Evolutionary conservation across 179 eudicot species (phyloP), one percentile per base, ranked within the genome.

Genomic region (Amaranthus tricolor): DNA sequence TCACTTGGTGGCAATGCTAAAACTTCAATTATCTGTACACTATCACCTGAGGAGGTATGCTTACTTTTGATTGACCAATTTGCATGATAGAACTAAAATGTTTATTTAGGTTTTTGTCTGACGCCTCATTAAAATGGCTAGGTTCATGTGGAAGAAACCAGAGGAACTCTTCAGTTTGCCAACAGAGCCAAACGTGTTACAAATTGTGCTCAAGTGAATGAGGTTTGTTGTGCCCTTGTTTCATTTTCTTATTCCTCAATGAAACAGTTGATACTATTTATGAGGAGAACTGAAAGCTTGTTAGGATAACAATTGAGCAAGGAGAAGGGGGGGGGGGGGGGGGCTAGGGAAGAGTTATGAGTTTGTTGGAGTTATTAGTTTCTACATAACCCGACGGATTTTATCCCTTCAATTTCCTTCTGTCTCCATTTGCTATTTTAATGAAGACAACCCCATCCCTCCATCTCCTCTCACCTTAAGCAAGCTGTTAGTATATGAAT

Each of bases 1-100:
- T 94, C 99, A 75, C 92, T 95, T 66, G 99, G 99, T 72, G 99
- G 99, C 72, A 95, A 95, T 91, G 99, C 97, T 24, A 95, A 95
- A 85, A 95, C 97, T 57, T 90, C 97, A 77, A 94, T 94, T 62
- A 94, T 94, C 69, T 94, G 98, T 78, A 94, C 98, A n/a, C 83
- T 92, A 56, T 94, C 97, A 71, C 98, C 97, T 49, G 97, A 92
- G 80, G 97, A 94, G 94, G 98, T 94, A 44, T 43, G 68, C 61
- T 10, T 16, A 43, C 51, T 59, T 57, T 54, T 64, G 48, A 31
- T 53, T 19, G 2, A 48, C 17, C 19, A 59, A 54, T 31, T 72
- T 52, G 31, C 14, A 62, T 79, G 6, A 19, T 31, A 49, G 66
- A 45, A 57, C n/a, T 64, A 52, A 11, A 15, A 49, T 64, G 20